Evolutionary conservation across 495 filamentous ascomycete species (phyloP).

Genomic region (Hypoxylon subgilvum): DNA sequence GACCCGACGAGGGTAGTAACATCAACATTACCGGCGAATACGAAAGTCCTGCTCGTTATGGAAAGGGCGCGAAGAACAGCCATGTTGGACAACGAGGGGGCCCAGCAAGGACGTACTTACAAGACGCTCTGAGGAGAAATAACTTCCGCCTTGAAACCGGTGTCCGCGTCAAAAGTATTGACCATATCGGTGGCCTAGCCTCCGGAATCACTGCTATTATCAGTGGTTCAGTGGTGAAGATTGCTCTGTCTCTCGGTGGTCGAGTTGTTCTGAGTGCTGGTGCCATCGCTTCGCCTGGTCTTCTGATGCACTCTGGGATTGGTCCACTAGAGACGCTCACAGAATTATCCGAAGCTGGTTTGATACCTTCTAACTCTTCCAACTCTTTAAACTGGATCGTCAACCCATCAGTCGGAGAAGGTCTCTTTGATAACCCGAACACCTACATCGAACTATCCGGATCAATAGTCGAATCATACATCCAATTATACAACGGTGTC

Average conservation of each 20-base stretch:
- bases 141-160: conserved; percentile 62
- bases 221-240: conserved; percentile 50
- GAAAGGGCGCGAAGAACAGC: too few relatives aligned
- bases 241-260: conserved; percentile 53
- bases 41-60: too few relatives aligned
- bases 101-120: conserved; percentile 63
- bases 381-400: conserved; percentile 43
- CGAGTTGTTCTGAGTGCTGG: conserved; percentile 62
- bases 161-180: conserved; percentile 55
- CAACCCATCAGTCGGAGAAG: conserved; percentile 45
- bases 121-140: conserved; percentile 50
- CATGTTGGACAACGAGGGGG: conserved; percentile 57
- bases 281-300: conserved; percentile 60
- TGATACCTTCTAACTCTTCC: conserved; percentile 25
- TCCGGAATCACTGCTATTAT: conserved; percentile 53
- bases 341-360: conserved; percentile 32
- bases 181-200: conserved; percentile 53
- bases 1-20: too few relatives aligned
- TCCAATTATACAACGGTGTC: conserved; percentile 45
- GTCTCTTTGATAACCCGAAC: conserved; percentile 54
- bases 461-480: conserved; percentile 45
- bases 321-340: conserved; percentile 43
- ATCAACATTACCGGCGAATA: too few relatives aligned
- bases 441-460: conserved; percentile 50
- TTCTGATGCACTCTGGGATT: conserved; percentile 63